phyloP scores from a whole-genome alignment of 208 protist species.

The Naegleria lovaniensis region DNA sequence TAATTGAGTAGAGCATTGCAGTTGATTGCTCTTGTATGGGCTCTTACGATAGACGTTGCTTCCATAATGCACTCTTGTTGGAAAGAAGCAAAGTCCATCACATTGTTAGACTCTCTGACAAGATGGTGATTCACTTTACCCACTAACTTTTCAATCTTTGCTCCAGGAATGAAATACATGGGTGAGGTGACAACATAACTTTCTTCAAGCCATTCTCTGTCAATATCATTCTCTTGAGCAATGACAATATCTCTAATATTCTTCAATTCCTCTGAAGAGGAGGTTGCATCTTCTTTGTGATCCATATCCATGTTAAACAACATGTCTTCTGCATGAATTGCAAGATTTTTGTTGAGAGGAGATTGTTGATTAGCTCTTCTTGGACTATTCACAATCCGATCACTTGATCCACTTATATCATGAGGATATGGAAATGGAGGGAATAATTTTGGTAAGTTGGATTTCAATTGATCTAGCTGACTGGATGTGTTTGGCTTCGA shows the following conservation, averaged over 20 bases:
- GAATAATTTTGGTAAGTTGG: not conserved
- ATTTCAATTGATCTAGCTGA: not conserved
- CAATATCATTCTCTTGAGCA: not conserved
- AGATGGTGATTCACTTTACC: conserved; percentile 78
- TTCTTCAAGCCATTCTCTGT: not conserved
- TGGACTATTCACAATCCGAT: not conserved
- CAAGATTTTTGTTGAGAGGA: not conserved
- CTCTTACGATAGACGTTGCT: conserved; percentile 61
- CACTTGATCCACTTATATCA: not conserved
- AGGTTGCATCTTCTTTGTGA: not conserved
- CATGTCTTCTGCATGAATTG: not conserved
- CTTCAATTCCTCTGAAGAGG: no score
- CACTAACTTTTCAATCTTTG: conserved; percentile 67
- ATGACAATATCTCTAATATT: not conserved
- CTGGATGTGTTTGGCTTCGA: not conserved
- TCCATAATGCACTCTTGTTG: conserved; percentile 66
- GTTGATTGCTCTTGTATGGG: conserved; percentile 65
- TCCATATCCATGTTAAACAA: not conserved
- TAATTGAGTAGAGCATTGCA: conserved; percentile 75
- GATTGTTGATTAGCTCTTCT: not conserved
- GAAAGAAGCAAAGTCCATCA: conserved; percentile 53
- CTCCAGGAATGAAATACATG: conserved; percentile 66
- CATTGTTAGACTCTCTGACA: conserved; percentile 64
- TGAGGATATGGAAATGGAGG: not conserved
- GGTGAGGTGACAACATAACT: conserved; percentile 58